Base-by-base conservation (phyloP, 2,329 filamentous ascomycete species). In the Talaromyces albobiverticillius region DNA sequence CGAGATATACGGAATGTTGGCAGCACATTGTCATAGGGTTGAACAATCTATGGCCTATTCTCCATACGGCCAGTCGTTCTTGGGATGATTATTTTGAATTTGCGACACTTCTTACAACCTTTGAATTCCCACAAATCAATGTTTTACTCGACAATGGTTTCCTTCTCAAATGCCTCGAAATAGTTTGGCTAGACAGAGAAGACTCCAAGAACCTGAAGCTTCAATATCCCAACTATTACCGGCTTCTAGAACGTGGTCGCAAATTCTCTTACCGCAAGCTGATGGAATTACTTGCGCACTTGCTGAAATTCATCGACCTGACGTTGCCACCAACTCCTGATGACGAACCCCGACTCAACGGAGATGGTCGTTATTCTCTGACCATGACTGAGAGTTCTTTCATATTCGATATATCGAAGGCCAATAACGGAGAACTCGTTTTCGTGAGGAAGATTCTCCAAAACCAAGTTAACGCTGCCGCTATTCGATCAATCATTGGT, bases 51-150 rank as follows among this genome's bases (percentile, higher is more conserved):
- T 90, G 84, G 82, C 72, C 79, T 3, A 75, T 71, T n/a, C 83
- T 90, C 54, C 83, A 89, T 56, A 69, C 75, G 2, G 76, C 80
- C 43, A 73, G 83, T 25, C 82, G 85, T 54, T 81, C 87, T 3
- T 94, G 89, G 89, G 82, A 85, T 40, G 88, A 93, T 62, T 86
- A 87, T 55, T 93, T 93, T 65, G 80, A 81, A 11, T 79, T 88
- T n/a, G 76, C 92, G 57, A 65, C 81, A n/a, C 75, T 75, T n/a
- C 86, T 92, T 64, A 83, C 84, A 13, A 76, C 74, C 43, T 70
- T 89, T 52, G 87, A 87, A 1, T 70, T 75, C 3, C 67, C 76
- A 4, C 85, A 90, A 66, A 76, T 81, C 18, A 74, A 76, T 2
- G 65, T 80, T 5, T 74, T 91, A 22, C 74, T 92, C 22, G 79